Base-by-base conservation (phyloP, 768 basidiomycete genomes). In the Rubroboletus satanas region DNA sequence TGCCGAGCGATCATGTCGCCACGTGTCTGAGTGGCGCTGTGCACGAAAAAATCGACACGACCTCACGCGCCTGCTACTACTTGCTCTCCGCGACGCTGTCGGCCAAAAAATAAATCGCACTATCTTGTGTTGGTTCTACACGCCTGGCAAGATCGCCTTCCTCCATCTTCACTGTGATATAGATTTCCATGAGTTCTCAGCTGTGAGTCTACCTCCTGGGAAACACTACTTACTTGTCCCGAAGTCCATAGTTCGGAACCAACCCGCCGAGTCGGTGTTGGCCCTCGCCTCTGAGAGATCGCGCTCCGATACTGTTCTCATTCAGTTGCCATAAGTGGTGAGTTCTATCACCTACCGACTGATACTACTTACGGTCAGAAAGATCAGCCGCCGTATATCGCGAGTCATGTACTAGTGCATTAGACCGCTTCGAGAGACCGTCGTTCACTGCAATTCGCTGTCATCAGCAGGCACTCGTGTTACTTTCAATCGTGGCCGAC, bases 51-150 rank as follows among this genome's bases (percentile, higher is more conserved):
- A n/a, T 49, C 14, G 26, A 49, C 12, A 6, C 7, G 29, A 31
- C 18, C n/a, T 38, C 11, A 51, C 7, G 26, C 3, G 18, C n/a
- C 11, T 26, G 10, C 26, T 37, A 18, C 17, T 39, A 9, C 31
- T 35, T 28, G 10, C 10, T 23, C 17, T 11, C 15, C 28, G 4
- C 0, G 5, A 3, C 7, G 8, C 4, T 35, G 7, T 36, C 41
- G n/a, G 15, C 28, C 12, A 17, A 17, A n/a, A 58, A 31, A 48
- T 60, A 62, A 46, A 23, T 52, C 2, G 32, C 17, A 29, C 47
- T 33, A 17, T 21, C 21, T 8, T 0, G 0, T 21, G 49, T 31
- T 26, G 21, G 5, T 10, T 18, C 7, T 7, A 7, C 14, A 26
- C 9, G 12, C 5, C 14, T 45, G 28, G n/a, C 15, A 18, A n/a